Percentiles rank a stretch among this genome's conserved stretches.
Evolutionary conservation across 495 filamentous ascomycete genomes (phyloP).

Genomic region (Penicillium riverlandense): DNA sequence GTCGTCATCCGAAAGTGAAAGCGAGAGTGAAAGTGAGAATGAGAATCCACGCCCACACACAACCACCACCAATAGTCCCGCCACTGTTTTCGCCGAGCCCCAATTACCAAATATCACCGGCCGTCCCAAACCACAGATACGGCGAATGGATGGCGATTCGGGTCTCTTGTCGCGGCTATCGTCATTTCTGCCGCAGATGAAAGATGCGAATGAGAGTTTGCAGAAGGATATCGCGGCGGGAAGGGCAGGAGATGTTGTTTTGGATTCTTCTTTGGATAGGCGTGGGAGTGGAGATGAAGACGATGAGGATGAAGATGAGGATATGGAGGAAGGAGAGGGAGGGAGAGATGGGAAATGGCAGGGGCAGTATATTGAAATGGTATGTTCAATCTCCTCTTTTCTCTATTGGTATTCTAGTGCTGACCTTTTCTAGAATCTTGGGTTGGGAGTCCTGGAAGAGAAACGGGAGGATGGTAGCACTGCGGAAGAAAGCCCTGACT

Average conservation of each 20-base stretch:
- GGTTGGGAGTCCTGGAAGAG: conserved; percentile 46
- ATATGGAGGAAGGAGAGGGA: conserved; percentile 17
- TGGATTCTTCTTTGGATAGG: conserved; percentile 19
- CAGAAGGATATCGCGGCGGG: conserved; percentile 35
- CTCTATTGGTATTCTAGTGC: neutral
- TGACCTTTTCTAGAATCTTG: conserved; percentile 31
- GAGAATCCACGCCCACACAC: conserved; percentile 7
- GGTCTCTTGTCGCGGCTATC: conserved; percentile 33
- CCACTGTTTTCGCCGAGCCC: neutral
- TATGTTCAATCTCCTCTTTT: conserved; percentile 10
- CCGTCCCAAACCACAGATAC: conserved; percentile 31
- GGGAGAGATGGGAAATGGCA: no score
- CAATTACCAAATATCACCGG: conserved; percentile 24
- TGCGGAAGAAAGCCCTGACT: conserved; percentile 1
- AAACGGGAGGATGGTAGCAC: neutral
- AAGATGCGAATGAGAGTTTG: conserved; percentile 40
- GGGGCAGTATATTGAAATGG: conserved; percentile 48
- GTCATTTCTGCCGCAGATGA: conserved; percentile 41
- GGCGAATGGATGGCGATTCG: conserved; percentile 16
- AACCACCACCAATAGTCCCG: neutral
- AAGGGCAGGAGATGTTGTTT: conserved; percentile 18
- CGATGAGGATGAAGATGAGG: conserved; percentile 18
- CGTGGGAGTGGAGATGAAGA: conserved; percentile 17
- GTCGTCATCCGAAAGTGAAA: conserved; percentile 15
- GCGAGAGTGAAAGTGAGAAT: conserved; percentile 19